phyloP scores from a whole-genome alignment of 805 yeast genomes.

The Yarrowia alimentaria region DNA sequence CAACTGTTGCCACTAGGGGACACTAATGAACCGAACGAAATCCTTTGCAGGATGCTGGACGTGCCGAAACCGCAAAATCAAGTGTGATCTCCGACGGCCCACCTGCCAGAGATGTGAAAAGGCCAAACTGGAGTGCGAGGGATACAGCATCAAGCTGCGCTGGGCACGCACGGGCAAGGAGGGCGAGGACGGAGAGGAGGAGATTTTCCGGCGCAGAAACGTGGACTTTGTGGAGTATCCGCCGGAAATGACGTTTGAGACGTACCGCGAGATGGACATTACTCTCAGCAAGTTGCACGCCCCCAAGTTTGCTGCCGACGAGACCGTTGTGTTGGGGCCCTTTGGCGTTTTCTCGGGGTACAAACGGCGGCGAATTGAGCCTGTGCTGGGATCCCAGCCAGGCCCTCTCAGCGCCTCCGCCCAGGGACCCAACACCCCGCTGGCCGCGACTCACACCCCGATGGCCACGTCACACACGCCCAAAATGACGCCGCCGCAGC shows the following conservation, averaged over 20 bases:
- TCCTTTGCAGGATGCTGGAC: constrained; percentile 89
- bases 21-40: constrained; percentile 53
- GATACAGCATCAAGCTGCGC: constrained; percentile 75
- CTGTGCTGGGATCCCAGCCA: neutral
- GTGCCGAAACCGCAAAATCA: constrained; percentile 74
- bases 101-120: constrained; percentile 67
- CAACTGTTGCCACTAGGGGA: constrained; percentile 17
- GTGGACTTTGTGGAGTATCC: constrained; percentile 66
- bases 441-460: no score
- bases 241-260: constrained; percentile 53
- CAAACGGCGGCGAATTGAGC: neutral
- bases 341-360: constrained; percentile 76
- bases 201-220: constrained; percentile 56
- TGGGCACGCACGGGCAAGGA: constrained; percentile 51
- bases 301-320: constrained; percentile 44
- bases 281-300: constrained; percentile 58
- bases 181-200: constrained; percentile 42
- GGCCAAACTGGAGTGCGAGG: constrained; percentile 69
- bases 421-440: constrained; percentile 28
- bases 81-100: constrained; percentile 75
- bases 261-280: constrained; percentile 80
- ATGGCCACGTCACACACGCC: no score
- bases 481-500: no score
- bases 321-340: constrained; percentile 65
- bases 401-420: neutral